A percentile compares a stretch with the other conserved stretches of the same genome.
Conservation (phyloP, 2,329 filamentous ascomycete genomes). For the Aspergillus latus region DNA sequence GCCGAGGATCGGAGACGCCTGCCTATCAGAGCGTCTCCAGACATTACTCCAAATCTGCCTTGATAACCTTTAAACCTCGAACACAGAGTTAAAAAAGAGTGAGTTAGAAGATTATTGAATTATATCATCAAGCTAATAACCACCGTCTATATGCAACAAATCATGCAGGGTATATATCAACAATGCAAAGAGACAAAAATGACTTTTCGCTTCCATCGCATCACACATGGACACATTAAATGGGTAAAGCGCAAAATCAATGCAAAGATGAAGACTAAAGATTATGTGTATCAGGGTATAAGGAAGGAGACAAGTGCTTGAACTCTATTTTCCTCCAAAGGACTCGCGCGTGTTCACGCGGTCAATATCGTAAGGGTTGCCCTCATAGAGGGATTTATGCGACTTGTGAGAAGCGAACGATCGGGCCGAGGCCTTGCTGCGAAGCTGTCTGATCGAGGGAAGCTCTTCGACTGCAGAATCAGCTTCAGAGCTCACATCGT, state of each 20-base stretch:
- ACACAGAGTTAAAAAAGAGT: not conserved
- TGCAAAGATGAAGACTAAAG: slow-evolving; percentile 17
- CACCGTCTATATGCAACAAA: slow-evolving; percentile 17
- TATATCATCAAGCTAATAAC: slow-evolving; percentile 9
- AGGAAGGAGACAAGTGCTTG: not conserved
- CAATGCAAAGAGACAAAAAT: slow-evolving; percentile 15
- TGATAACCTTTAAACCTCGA: too few relatives aligned
- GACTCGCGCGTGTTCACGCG: slow-evolving; percentile 45
- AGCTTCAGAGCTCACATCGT: slow-evolving; percentile 26
- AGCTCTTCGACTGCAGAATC: slow-evolving; percentile 24
- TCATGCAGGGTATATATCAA: slow-evolving; percentile 25
- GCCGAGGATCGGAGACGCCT: slow-evolving; percentile 14
- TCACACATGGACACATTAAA: slow-evolving; percentile 17
- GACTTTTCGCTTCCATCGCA: slow-evolving; percentile 14
- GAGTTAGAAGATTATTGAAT: slow-evolving; percentile 2
- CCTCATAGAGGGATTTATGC: slow-evolving; percentile 39
- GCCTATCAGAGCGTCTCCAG: slow-evolving; percentile 5
- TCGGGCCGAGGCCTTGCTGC: slow-evolving; percentile 31
- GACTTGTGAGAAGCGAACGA: slow-evolving; percentile 21
- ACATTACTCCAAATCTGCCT: not conserved
- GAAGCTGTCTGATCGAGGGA: slow-evolving; percentile 24
- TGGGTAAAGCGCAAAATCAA: slow-evolving; percentile 1
- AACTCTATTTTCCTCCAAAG: slow-evolving; percentile 25
- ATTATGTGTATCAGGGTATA: slow-evolving; percentile 21
- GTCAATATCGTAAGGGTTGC: slow-evolving; percentile 47